Conservation (phyloP, 2,329 filamentous ascomycete species). For the Aaosphaeria arxii region DNA sequence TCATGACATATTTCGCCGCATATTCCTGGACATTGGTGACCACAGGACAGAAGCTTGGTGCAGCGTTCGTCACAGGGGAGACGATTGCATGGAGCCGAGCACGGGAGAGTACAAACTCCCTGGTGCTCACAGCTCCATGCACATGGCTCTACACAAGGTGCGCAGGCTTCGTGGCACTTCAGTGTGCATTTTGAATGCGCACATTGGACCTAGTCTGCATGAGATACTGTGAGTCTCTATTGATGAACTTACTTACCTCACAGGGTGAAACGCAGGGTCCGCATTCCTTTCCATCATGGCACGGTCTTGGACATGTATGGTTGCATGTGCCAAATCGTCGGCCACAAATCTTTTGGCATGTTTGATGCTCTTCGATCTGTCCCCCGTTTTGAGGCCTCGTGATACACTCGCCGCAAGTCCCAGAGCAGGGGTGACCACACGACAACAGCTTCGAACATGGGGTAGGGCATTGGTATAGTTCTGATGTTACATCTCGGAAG, state of each 20-base stretch:
- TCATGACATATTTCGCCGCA: constrained; percentile 63
- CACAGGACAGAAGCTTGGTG: constrained; percentile 51
- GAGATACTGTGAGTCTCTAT: neutral
- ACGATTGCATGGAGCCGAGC: constrained; percentile 65
- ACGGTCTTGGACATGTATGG: constrained; percentile 52
- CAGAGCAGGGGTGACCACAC: constrained; percentile 14
- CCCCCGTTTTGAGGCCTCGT: neutral
- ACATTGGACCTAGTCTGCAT: constrained; percentile 36
- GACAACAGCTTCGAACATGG: constrained; percentile 3
- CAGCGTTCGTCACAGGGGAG: constrained; percentile 65
- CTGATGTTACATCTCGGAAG: constrained; percentile 1
- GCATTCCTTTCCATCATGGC: constrained; percentile 52
- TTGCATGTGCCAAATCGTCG: constrained; percentile 53
- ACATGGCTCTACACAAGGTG: constrained; percentile 55
- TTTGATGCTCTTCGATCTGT: neutral
- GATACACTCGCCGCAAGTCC: neutral
- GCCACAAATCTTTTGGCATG: constrained; percentile 50
- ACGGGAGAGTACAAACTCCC: constrained; percentile 48
- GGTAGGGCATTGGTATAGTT: constrained; percentile 6
- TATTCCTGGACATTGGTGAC: constrained; percentile 55
- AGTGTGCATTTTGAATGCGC: constrained; percentile 56
- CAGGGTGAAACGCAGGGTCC: constrained; percentile 50
- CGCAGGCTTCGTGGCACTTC: constrained; percentile 58
- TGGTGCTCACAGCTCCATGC: constrained; percentile 26
- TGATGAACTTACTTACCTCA: constrained; percentile 39